Base-by-base conservation (phyloP, 371 early-diverging fungal genomes). In the Fennellomyces sp. region DNA sequence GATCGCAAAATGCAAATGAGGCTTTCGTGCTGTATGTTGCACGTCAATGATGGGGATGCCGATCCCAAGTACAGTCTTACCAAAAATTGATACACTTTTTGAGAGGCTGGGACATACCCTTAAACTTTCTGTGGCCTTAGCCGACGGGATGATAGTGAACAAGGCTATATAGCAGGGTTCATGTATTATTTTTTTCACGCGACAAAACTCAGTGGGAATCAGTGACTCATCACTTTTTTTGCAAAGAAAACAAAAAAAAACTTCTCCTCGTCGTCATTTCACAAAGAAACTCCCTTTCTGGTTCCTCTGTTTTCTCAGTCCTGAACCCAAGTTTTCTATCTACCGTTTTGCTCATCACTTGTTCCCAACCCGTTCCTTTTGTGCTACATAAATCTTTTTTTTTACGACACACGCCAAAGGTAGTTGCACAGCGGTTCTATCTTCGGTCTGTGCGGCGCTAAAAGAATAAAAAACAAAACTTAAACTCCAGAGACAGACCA, bases 371-470 rank as follows among this genome's bases (percentile, higher is more conserved):
- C 17, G 6, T 6, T 39, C 5, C 17, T 5, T 39, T n/a, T 39
- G 5, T 39, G 39, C n/a, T 39, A 39, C 13, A 39, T 39, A 39
- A n/a, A 39, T 11, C 11, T 35, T 11, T 39, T 39, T 11, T 13
- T 39, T 5, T 13, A 39, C 39, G 17, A 13, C 5, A 39, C 0
- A 39, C 39, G 39, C 39, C n/a, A 39, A 38, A 38, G 17, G 12
- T 39, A 13, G 39, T 45, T 12, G 45, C 23, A 45, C 45, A 17
- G 23, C 45, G 45, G 45, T 5, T 45, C 6, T 45, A 45, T 45
- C n/a, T 25, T 45, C 45, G 45, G 45, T 45, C 45, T 45, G 45
- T 45, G 45, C 45, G 45, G 21, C 12, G 45, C 45, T 45, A 23
- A 45, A 45, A 45, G 12, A 21, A 19, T 4, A 45, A 45, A 45